A percentile compares a stretch with the other conserved stretches of the same genome.
These are phyloP conservation scores for Malus hybrid DNA, from an alignment of 331 rosid species.

Conservation along the genomic window DNA sequence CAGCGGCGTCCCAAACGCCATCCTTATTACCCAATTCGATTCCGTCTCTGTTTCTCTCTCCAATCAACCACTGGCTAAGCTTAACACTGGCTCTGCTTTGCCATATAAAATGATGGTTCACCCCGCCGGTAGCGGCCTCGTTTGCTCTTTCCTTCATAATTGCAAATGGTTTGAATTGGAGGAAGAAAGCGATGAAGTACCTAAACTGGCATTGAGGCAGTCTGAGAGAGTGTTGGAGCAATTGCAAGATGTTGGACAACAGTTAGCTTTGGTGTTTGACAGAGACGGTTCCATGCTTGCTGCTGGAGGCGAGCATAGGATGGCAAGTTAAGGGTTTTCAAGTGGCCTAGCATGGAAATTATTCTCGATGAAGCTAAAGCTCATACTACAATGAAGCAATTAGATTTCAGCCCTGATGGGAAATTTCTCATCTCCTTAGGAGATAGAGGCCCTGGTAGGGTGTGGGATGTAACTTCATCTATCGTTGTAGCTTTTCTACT, in stretches of 20 bases:
- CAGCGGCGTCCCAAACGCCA: constrained; percentile 77
- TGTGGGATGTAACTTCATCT: constrained; percentile 77
- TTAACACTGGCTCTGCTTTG: constrained; percentile 54
- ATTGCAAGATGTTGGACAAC: constrained; percentile 65
- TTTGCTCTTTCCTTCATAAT: constrained; percentile 62
- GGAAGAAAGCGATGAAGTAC: constrained; percentile 25
- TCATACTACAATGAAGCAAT: constrained; percentile 67
- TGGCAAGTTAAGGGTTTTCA: constrained; percentile 74
- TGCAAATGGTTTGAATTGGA: constrained; percentile 88
- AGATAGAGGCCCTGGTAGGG: constrained; percentile 76
- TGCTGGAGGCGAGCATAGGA: constrained; percentile 90
- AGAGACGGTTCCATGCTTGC: constrained; percentile 72
- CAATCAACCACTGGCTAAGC: constrained; percentile 48
- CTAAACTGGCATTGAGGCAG: constrained; percentile 34
- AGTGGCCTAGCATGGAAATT: constrained; percentile 89
- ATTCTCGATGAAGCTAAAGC: constrained; percentile 50
- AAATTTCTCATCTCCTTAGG: constrained; percentile 76
- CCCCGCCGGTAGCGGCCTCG: constrained; percentile 62
- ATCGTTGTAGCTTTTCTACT: constrained; percentile 43
- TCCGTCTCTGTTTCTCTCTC: constrained; percentile 44
- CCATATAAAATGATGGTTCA: constrained; percentile 88
- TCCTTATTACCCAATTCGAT: constrained; percentile 52
- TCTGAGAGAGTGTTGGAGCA: constrained; percentile 43
- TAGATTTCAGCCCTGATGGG: constrained; percentile 83
- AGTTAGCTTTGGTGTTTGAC: constrained; percentile 68